A percentile compares a stretch with the other conserved stretches of the same genome.
Conservation (phyloP, 306 rosid genomes). For the Arachis hypogaea region DNA sequence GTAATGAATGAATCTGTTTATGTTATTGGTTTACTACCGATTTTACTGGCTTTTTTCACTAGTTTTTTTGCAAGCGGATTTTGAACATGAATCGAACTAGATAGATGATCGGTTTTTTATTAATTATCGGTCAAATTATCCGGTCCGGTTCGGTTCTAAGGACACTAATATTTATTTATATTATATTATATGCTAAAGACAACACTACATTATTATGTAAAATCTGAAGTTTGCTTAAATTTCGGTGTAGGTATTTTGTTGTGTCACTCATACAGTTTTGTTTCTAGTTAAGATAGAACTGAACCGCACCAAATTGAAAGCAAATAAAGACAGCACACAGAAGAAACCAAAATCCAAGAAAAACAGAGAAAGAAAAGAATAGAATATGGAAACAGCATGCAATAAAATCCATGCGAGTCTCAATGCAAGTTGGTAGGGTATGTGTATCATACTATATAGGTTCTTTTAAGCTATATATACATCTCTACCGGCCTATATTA, state of each 20-base stretch:
- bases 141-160: no score
- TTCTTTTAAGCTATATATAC: not conserved
- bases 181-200: no score
- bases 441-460: not conserved
- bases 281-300: slow-evolving; percentile 21
- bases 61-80: no score
- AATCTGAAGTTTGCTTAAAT: slow-evolving; percentile 24
- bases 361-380: not conserved
- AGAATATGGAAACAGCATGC: not conserved
- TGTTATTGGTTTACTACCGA: no score
- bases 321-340: slow-evolving; percentile 17
- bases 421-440: slow-evolving; percentile 5
- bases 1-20: no score
- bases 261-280: slow-evolving; percentile 5
- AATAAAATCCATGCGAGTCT: not conserved
- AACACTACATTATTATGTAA: no score
- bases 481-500: slow-evolving; percentile 10
- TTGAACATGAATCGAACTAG: no score
- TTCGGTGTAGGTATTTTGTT: slow-evolving; percentile 38
- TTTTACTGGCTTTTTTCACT: no score
- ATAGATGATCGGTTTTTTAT: no score
- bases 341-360: slow-evolving; percentile 24
- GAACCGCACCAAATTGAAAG: not conserved
- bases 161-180: no score
- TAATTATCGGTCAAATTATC: no score